Percentiles rank a stretch among this genome's conserved stretches.
phyloP scores from a whole-genome alignment of 2,329 filamentous ascomycete species.

The Magnaporthiopsis rhizophila region DNA sequence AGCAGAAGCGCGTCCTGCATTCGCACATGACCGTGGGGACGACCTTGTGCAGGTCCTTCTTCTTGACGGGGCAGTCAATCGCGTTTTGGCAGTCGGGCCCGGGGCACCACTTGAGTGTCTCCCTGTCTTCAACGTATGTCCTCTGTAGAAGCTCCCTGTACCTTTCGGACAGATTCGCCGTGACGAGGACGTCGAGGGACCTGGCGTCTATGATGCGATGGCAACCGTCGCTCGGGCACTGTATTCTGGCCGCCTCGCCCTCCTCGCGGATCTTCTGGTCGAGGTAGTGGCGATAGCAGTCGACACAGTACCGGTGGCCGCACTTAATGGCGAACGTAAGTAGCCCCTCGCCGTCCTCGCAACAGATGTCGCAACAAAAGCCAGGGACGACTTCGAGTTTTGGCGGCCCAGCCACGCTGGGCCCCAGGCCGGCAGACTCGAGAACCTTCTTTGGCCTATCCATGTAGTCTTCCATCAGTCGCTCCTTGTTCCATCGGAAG shows the following conservation, averaged over 20 bases:
- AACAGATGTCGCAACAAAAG: conserved; percentile 94
- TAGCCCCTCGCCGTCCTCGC: conserved; percentile 71
- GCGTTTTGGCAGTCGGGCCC: conserved; percentile 96
- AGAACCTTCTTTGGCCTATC: conserved; percentile 72
- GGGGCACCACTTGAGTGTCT: conserved; percentile 93
- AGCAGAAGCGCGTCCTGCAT: conserved; percentile 87
- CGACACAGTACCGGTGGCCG: conserved; percentile 84
- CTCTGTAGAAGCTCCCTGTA: conserved; percentile 84
- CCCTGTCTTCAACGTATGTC: conserved; percentile 95
- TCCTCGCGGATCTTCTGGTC: conserved; percentile 90
- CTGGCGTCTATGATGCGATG: conserved; percentile 85
- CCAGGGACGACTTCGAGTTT: conserved; percentile 63
- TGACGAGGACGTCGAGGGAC: conserved; percentile 71
- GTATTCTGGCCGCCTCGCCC: conserved; percentile 88
- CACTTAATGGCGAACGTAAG: conserved; percentile 92
- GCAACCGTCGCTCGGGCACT: conserved; percentile 84
- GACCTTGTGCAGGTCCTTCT: conserved; percentile 73
- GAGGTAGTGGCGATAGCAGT: conserved; percentile 89
- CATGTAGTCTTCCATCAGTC: conserved; percentile 93
- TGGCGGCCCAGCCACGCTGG: conserved; percentile 52
- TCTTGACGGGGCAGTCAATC: conserved; percentile 79
- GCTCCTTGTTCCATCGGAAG: conserved; percentile 94
- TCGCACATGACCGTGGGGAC: conserved; percentile 85
- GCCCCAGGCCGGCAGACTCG: conserved; percentile 74
- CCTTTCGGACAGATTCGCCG: conserved; percentile 45